These are phyloP conservation scores for Picea glauca DNA, from an alignment of 75 land plant species.

Conservation along the genomic window DNA sequence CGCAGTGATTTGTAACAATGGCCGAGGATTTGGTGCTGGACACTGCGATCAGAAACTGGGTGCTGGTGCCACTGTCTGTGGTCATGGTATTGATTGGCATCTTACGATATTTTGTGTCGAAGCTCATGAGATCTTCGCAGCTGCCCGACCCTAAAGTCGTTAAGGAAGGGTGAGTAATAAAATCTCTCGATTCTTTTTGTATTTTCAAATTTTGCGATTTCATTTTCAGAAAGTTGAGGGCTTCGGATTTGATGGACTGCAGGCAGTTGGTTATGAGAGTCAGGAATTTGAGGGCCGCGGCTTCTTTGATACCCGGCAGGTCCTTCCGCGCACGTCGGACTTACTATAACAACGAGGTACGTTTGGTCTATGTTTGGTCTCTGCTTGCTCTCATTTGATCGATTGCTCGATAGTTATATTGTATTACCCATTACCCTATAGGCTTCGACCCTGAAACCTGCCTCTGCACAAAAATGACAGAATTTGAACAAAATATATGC, in stretches of 20 bases:
- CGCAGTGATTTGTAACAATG: constrained; percentile 28
- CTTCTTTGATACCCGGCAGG: constrained; percentile 71
- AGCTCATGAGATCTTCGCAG: constrained; percentile 75
- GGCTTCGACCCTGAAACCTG: background rate
- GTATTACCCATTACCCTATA: background rate
- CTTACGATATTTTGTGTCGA: constrained; percentile 93
- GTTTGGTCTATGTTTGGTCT: no score
- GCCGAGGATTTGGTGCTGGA: constrained; percentile 96
- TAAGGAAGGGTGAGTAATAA: constrained; percentile 67
- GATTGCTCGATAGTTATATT: background rate
- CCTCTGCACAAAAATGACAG: background rate
- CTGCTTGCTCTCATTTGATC: background rate
- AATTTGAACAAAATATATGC: no score
- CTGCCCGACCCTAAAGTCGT: constrained; percentile 73
- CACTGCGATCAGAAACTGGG: constrained; percentile 97
- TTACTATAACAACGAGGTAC: constrained; percentile 85
- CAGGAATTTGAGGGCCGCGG: constrained; percentile 69
- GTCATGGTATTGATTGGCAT: constrained; percentile 99
- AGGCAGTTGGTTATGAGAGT: constrained; percentile 82
- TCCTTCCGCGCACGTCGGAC: constrained; percentile 65
- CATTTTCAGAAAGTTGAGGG: background rate
- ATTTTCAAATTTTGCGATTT: background rate
- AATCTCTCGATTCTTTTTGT: background rate
- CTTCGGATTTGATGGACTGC: constrained; percentile 11
- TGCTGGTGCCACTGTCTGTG: constrained; percentile 86